Percentiles rank a stretch among this genome's conserved stretches.
Conservation (phyloP, 2,329 filamentous ascomycete species). For the Pyrenophora teres region DNA sequence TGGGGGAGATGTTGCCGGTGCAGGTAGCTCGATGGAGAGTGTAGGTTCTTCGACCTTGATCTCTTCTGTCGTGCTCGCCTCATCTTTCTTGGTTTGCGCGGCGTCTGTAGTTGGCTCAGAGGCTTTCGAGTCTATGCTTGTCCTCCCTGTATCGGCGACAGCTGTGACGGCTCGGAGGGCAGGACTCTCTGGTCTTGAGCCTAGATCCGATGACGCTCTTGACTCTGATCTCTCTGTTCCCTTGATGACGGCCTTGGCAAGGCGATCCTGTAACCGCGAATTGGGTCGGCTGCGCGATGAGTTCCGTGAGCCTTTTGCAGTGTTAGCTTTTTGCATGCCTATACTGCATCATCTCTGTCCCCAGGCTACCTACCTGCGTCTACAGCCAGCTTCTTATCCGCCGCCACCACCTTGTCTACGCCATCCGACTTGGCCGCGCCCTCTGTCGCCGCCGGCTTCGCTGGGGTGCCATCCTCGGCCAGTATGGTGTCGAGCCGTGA, state of each 20-base stretch:
- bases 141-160: conserved; percentile 46
- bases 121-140: conserved; percentile 52
- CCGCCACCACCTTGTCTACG: conserved; percentile 28
- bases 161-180: conserved; percentile 40
- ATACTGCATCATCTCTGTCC: background rate
- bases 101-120: conserved; percentile 35
- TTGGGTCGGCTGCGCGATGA: conserved; percentile 71
- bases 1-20: conserved; percentile 9
- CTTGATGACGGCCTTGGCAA: conserved; percentile 84
- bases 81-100: conserved; percentile 21
- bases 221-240: conserved; percentile 61
- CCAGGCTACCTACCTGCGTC: conserved; percentile 40
- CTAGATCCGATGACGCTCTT: conserved; percentile 55
- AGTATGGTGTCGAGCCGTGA: conserved; percentile 90
- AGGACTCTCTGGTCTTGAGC: conserved; percentile 61
- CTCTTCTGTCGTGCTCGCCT: conserved; percentile 18
- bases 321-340: conserved; percentile 24
- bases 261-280: conserved; percentile 83
- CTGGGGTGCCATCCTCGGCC: conserved; percentile 71
- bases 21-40: conserved; percentile 35
- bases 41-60: conserved; percentile 14
- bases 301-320: conserved; percentile 61
- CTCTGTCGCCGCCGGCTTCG: conserved; percentile 49
- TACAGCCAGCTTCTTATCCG: conserved; percentile 37
- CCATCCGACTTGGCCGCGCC: conserved; percentile 41